Evolutionary conservation across 2,329 filamentous ascomycete genomes (phyloP), one percentile per base, ranked within the genome.

Genomic region (Phaeosphaeriaceae sp.): DNA sequence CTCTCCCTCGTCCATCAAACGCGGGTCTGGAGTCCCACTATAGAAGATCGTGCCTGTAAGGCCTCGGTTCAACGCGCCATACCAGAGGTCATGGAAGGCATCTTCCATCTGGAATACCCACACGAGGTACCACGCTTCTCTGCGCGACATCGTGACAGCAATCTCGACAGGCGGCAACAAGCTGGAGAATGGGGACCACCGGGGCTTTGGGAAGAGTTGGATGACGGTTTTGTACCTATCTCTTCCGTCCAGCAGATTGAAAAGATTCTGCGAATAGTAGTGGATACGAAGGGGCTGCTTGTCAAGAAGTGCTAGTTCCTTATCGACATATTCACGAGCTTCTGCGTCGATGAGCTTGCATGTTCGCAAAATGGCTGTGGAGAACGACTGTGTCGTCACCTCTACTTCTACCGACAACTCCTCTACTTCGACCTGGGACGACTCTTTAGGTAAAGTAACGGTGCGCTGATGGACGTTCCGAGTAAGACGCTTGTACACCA

Each of bases 401-500:
- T 13, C 2, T 45, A 21, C 10, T 21, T 13, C 19, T 2, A 21
- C 19, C 7, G n/a, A n/a, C n/a, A n/a, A n/a, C n/a, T n/a, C 42
- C 21, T 13, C 2, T 45, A 21, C 10, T 21, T 13, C 19, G 10
- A 21, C 19, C 7, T 45, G n/a, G 19, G 3, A 3, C 13, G 6
- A 36, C 7, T 21, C n/a, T 11, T 9, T 17, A 45, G 19, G 42
- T 3, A 17, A 10, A 13, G 3, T 10, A 22, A 45, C 7, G 7
- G 7, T 20, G 21, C 21, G 42, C n/a, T 21, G 42, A 45, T 45
- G 19, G 4, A 22, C n/a, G 19, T n/a, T 36, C 25, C 20, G 19
- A 20, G 24, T 21, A 27, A 57, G 25, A 33, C 40, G 10, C n/a
- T 55, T 48, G 44, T 58, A 58, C 17, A 55, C 25, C 42, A 58